Percentiles rank a stretch among this genome's conserved stretches.
Evolutionary conservation across 441 rosid genomes (phyloP).

Genomic region (Aquilaria agallochum): DNA sequence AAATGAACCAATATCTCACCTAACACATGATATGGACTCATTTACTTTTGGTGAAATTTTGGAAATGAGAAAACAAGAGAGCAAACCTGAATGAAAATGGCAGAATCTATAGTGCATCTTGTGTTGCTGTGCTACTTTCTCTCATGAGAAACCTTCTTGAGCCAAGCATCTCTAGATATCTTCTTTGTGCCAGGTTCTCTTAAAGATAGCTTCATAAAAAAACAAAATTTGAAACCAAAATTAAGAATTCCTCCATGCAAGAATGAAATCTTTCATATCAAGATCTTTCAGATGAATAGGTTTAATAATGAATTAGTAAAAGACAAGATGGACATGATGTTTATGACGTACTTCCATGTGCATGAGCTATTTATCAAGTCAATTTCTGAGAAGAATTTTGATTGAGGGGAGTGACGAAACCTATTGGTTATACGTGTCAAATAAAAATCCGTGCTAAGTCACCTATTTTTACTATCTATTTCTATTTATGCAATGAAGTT

Average conservation of each 20-base stretch:
- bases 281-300: background rate
- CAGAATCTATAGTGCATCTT: slow-evolving; percentile 43
- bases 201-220: slow-evolving; percentile 65
- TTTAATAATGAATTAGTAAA: slow-evolving; percentile 11
- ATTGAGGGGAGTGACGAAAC: too few species aligned
- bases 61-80: too few species aligned
- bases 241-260: background rate
- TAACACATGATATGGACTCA: too few species aligned
- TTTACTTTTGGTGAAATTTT: background rate
- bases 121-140: slow-evolving; percentile 81
- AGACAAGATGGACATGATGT: slow-evolving; percentile 47
- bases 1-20: too few species aligned
- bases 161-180: slow-evolving; percentile 88
- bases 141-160: slow-evolving; percentile 78
- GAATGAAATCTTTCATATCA: background rate
- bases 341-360: slow-evolving; percentile 73
- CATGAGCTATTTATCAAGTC: background rate
- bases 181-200: slow-evolving; percentile 92
- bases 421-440: too few species aligned
- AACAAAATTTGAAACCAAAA: background rate
- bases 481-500: too few species aligned
- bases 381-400: too few species aligned
- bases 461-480: too few species aligned
- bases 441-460: too few species aligned
- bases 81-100: slow-evolving; percentile 25